A percentile compares a stretch with the other conserved stretches of the same genome.
These are phyloP conservation scores for Eucalyptus tenuipes DNA, from an alignment of 345 rosid genomes.

Conservation along the genomic window DNA sequence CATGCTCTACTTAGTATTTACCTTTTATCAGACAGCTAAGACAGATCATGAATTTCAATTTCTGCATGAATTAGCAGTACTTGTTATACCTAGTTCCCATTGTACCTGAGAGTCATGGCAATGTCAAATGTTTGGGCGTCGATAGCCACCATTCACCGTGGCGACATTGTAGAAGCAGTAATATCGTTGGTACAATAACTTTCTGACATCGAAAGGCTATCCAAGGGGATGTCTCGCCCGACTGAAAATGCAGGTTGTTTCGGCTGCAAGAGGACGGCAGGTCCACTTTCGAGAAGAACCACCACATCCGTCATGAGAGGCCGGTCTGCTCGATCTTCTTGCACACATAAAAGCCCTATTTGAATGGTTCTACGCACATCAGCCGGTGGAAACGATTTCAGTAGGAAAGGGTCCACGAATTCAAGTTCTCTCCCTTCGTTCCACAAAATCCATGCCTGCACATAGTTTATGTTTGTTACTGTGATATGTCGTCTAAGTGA, in stretches of 20 bases:
- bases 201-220: background rate
- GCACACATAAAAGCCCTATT: constrained; percentile 28
- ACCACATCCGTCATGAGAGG: constrained; percentile 38
- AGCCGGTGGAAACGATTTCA: constrained; percentile 1
- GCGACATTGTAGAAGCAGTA: background rate
- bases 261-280: background rate
- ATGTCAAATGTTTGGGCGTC: background rate
- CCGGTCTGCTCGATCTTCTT: constrained; percentile 4
- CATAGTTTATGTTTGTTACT: background rate
- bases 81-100: background rate
- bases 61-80: background rate
- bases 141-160: background rate
- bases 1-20: background rate
- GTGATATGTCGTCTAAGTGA: background rate
- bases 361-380: constrained; percentile 30
- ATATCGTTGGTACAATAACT: background rate
- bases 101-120: background rate
- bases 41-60: background rate
- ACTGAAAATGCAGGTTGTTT: constrained; percentile 9
- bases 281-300: constrained; percentile 18
- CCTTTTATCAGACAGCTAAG: background rate
- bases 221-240: background rate
- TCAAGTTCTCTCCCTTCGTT: constrained; percentile 23
- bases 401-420: constrained; percentile 9
- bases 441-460: constrained; percentile 40